A percentile compares a stretch with the other conserved stretches of the same genome.
Evolutionary conservation across 306 rosid species (phyloP).

Genomic region (Pueraria montana): DNA sequence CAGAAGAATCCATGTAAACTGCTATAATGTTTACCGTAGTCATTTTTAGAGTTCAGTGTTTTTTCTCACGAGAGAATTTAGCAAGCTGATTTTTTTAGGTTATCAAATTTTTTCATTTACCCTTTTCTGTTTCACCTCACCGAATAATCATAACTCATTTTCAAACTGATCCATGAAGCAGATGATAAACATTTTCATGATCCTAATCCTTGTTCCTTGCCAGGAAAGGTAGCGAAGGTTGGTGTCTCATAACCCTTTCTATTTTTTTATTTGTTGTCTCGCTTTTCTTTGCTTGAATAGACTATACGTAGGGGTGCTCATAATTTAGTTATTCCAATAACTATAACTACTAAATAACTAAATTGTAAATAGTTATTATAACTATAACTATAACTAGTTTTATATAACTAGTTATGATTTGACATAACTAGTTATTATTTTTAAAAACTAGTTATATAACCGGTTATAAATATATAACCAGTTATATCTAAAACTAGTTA

Average conservation of each 20-base stretch:
- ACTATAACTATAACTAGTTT: no score
- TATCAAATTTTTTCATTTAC: conserved; percentile 14
- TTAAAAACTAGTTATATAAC: no score
- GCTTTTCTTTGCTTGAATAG: conserved; percentile 1
- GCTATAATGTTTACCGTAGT: conserved; percentile 46
- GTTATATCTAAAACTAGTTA: no score
- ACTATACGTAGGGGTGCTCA: no score
- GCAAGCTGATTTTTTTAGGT: conserved; percentile 58
- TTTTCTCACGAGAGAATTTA: conserved; percentile 52
- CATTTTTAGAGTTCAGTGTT: conserved; percentile 46
- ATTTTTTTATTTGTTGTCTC: neutral
- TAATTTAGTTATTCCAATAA: no score
- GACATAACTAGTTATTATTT: no score
- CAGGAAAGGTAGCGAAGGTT: conserved; percentile 27
- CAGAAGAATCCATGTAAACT: conserved; percentile 56
- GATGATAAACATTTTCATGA: conserved; percentile 38
- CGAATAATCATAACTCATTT: conserved; percentile 34
- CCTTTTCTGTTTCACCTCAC: conserved; percentile 21
- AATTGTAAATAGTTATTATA: no score
- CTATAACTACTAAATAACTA: no score
- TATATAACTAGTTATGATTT: no score
- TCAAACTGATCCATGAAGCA: conserved; percentile 40
- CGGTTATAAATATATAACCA: no score
- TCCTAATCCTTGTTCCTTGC: conserved; percentile 12
- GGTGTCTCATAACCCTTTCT: neutral